These are phyloP conservation scores for Gliomastix tumulicola DNA, from an alignment of 2,329 filamentous ascomycete genomes.

Conservation along the genomic window DNA sequence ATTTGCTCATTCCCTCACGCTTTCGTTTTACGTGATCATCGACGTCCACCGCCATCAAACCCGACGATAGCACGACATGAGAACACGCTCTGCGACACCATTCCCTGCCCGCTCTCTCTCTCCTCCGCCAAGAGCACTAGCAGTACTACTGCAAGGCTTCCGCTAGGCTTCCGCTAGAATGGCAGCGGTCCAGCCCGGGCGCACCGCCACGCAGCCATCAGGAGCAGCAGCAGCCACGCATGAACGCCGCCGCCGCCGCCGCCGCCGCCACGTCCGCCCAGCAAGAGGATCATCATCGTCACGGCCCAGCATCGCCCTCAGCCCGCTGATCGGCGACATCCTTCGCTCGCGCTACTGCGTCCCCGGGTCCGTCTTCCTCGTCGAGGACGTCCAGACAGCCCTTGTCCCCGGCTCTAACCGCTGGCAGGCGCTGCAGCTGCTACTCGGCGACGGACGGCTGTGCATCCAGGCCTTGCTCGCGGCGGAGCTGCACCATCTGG, in stretches of 20 bases:
- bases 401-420: slow-evolving; percentile 23
- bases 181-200: no score
- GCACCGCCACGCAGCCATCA: no score
- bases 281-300: slow-evolving; percentile 13
- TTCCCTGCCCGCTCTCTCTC: no score
- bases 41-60: no score
- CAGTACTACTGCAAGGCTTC: no score
- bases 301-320: no score
- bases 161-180: no score
- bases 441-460: slow-evolving; percentile 45
- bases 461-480: slow-evolving; percentile 46
- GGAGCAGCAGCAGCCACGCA: neutral
- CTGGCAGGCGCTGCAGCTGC: slow-evolving; percentile 37
- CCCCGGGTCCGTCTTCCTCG: slow-evolving; percentile 40
- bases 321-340: slow-evolving; percentile 41
- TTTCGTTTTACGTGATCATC: no score
- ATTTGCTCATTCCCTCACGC: no score
- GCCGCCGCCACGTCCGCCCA: neutral
- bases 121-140: no score
- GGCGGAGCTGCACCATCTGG: slow-evolving; percentile 37
- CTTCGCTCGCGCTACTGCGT: slow-evolving; percentile 39
- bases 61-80: no score
- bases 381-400: slow-evolving; percentile 34
- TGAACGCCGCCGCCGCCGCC: neutral
- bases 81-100: no score